Evolutionary conservation across 2,329 filamentous ascomycete genomes (phyloP).

Genomic region (Chaetothyriales sp.): DNA sequence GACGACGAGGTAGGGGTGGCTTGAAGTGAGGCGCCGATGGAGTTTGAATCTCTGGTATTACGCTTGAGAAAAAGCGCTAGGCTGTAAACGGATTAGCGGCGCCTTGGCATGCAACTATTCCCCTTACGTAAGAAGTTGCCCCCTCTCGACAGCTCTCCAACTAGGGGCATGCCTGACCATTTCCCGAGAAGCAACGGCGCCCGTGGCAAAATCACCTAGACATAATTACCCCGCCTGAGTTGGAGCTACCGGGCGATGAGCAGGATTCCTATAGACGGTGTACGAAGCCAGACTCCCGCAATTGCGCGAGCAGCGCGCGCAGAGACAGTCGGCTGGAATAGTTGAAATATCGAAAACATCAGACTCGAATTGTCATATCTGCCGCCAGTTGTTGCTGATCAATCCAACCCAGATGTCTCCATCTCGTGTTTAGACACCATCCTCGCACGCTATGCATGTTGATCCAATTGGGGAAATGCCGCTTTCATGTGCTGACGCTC

Average conservation of each 20-base stretch:
- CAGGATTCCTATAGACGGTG: too few species aligned
- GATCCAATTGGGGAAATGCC: not conserved
- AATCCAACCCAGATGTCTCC: not conserved
- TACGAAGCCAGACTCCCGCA: too few species aligned
- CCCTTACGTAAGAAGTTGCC: not conserved
- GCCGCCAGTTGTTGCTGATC: too few species aligned
- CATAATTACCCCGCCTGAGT: too few species aligned
- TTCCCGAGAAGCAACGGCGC: too few species aligned
- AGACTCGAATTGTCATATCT: not conserved
- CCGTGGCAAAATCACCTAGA: too few species aligned
- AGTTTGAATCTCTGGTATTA: not conserved
- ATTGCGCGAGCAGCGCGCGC: too few species aligned
- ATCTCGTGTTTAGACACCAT: not conserved
- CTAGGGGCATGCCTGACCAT: too few species aligned
- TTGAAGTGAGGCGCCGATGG: not conserved
- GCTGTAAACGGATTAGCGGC: not conserved
- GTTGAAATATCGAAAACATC: too few species aligned
- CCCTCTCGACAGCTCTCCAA: too few species aligned
- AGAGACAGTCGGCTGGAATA: too few species aligned
- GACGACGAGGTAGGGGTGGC: not conserved
- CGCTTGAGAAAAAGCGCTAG: not conserved
- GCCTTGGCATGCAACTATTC: not conserved
- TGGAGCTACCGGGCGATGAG: too few species aligned
- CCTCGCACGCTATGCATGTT: not conserved
- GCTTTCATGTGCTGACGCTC: constrained; percentile 19